Conservation (phyloP, 2,329 filamentous ascomycete genomes). For the Pyrenophora seminiperda region DNA sequence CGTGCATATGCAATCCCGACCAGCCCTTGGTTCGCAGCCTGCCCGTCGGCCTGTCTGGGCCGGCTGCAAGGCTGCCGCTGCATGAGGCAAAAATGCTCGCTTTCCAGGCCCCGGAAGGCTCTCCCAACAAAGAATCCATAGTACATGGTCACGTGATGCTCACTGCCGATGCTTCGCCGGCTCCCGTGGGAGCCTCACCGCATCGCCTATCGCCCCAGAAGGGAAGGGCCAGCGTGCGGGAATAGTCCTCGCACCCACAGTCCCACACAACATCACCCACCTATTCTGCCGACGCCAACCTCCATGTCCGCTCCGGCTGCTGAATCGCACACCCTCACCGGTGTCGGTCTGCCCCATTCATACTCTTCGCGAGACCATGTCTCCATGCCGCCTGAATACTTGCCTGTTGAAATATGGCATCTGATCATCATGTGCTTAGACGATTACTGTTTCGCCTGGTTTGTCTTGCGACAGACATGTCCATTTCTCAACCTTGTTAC, state of each 20-base stretch:
- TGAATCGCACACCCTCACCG: conserved; percentile 15
- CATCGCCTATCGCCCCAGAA: conserved; percentile 9
- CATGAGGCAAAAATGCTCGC: conserved; percentile 1
- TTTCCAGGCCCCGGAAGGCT: conserved; percentile 10
- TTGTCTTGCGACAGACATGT: conserved; percentile 26
- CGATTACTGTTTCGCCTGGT: conserved; percentile 29
- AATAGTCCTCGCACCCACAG: conserved; percentile 17
- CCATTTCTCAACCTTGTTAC: conserved; percentile 18
- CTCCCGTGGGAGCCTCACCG: conserved; percentile 16
- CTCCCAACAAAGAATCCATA: conserved; percentile 17
- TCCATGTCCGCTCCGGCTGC: conserved; percentile 10
- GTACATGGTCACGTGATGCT: conserved; percentile 1
- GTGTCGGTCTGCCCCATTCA: conserved; percentile 17
- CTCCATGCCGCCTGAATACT: conserved; percentile 13
- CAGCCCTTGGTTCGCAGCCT: no score
- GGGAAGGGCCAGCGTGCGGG: conserved; percentile 11
- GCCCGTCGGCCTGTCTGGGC: neutral
- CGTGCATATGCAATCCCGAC: no score
- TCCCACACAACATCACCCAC: conserved; percentile 1
- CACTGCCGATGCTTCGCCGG: conserved; percentile 31
- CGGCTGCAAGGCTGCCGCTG: neutral
- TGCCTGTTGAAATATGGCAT: conserved; percentile 26
- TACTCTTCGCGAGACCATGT: conserved; percentile 4
- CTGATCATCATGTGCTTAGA: conserved; percentile 20
- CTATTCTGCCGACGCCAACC: conserved; percentile 13